Conservation (phyloP, 345 rosid species). For the Melastoma malabathricum region DNA sequence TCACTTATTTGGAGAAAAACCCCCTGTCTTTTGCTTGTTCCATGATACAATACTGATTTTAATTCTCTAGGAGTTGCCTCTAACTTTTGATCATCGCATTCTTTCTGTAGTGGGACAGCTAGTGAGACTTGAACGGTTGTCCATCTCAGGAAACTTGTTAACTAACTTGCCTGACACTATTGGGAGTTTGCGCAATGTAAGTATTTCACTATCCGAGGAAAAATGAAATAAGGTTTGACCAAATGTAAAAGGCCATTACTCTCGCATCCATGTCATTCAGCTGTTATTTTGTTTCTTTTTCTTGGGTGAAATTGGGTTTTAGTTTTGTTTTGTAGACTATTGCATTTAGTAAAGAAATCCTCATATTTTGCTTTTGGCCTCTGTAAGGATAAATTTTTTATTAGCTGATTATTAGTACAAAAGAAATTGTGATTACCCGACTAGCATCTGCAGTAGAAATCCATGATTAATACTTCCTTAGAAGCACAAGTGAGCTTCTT, state of each 20-base stretch:
- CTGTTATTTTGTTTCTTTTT: too few relatives aligned
- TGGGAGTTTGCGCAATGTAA: slow-evolving; percentile 90
- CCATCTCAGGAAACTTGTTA: slow-evolving; percentile 64
- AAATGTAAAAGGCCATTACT: too few relatives aligned
- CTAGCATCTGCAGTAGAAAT: too few relatives aligned
- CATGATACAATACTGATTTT: neutral
- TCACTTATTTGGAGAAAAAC: slow-evolving; percentile 16
- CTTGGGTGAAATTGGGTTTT: too few relatives aligned
- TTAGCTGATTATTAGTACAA: too few relatives aligned
- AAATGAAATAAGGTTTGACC: too few relatives aligned
- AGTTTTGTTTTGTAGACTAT: too few relatives aligned
- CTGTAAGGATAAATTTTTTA: too few relatives aligned
- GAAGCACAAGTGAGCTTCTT: too few relatives aligned
- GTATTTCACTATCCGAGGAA: slow-evolving; percentile 13
- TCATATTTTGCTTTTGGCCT: neutral
- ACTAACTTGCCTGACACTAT: slow-evolving; percentile 71
- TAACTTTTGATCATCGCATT: slow-evolving; percentile 2
- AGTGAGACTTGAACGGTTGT: slow-evolving; percentile 73
- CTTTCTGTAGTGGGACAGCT: slow-evolving; percentile 72
- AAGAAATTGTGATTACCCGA: too few relatives aligned
- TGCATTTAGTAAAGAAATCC: slow-evolving; percentile 8
- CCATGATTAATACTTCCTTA: too few relatives aligned
- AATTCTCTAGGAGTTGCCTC: neutral
- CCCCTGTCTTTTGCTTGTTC: neutral
- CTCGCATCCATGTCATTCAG: too few relatives aligned